phyloP scores from a whole-genome alignment of 495 filamentous ascomycete species.

The Penicillium waksmanii region DNA sequence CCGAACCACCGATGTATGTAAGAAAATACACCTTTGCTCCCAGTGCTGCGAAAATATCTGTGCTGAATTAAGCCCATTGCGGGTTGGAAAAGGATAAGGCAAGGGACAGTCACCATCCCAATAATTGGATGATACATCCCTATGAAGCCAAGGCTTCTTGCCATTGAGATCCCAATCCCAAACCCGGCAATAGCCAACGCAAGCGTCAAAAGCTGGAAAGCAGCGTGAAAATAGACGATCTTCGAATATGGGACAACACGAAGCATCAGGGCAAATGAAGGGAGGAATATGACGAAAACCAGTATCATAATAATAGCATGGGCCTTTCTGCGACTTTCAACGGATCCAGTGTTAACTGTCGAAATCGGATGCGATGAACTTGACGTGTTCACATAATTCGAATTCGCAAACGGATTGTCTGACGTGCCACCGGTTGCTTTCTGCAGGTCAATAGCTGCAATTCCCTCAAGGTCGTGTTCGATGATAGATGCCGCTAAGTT shows the following conservation, averaged over 20 bases:
- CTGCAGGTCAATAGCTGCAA: constrained; percentile 17
- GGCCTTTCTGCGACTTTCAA: constrained; percentile 32
- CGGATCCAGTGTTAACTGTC: not conserved
- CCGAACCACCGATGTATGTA: constrained; percentile 73
- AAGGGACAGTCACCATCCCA: constrained; percentile 60
- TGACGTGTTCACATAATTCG: not conserved
- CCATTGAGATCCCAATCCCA: constrained; percentile 60
- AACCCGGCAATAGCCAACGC: constrained; percentile 61
- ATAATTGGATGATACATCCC: constrained; percentile 49
- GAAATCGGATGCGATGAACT: not conserved
- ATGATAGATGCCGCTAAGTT: constrained; percentile 51
- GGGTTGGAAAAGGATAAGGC: constrained; percentile 65
- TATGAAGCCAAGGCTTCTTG: constrained; percentile 27
- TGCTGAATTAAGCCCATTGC: constrained; percentile 69
- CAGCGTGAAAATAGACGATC: constrained; percentile 53
- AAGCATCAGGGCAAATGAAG: constrained; percentile 51
- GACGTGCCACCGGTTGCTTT: constrained; percentile 38
- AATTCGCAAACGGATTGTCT: constrained; percentile 61
- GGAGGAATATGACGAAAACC: constrained; percentile 52
- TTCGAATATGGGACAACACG: constrained; percentile 40
- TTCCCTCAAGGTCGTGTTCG: constrained; percentile 54
- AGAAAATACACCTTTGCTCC: constrained; percentile 56
- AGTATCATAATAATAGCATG: constrained; percentile 48
- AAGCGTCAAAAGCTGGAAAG: constrained; percentile 60
- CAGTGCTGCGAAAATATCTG: constrained; percentile 42